Evolutionary conservation across 2,329 filamentous ascomycete species (phyloP).

Genomic region (Pestalotiopsis sp.): DNA sequence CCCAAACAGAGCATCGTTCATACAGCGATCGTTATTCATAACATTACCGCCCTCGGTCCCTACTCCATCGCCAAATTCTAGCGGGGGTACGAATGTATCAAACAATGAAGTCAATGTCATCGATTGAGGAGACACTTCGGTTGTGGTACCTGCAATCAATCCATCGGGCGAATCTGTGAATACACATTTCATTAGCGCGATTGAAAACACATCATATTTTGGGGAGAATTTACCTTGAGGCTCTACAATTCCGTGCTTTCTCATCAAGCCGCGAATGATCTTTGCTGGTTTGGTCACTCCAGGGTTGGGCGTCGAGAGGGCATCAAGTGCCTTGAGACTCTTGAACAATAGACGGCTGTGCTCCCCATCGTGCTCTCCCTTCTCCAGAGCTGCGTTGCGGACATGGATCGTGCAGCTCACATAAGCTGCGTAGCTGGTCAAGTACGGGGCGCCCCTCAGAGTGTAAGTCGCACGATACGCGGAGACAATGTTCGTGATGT

Average conservation of each 20-base stretch:
- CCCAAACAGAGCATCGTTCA: not conserved
- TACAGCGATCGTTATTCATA: not conserved
- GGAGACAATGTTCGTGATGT: constrained; percentile 1
- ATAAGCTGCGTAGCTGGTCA: constrained; percentile 2
- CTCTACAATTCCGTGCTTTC: not conserved
- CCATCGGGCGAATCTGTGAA: not conserved
- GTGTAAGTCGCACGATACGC: not conserved
- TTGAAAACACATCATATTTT: not conserved
- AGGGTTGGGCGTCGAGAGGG: constrained; percentile 2
- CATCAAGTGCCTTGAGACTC: not conserved
- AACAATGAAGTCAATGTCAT: not conserved
- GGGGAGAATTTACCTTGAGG: not conserved
- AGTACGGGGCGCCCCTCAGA: not conserved
- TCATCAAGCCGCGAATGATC: not conserved
- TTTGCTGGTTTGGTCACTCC: constrained; percentile 1
- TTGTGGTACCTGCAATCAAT: too few species aligned
- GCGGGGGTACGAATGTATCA: not conserved
- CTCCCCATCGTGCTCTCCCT: not conserved
- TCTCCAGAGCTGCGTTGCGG: constrained; percentile 1
- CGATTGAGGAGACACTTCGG: not conserved
- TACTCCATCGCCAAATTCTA: not conserved
- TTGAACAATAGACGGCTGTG: not conserved
- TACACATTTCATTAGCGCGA: not conserved
- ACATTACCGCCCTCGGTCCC: not conserved
- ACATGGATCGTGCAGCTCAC: constrained; percentile 1